These are phyloP conservation scores for Yamadazyma friedrichii DNA, from an alignment of 1,139 yeast species.

Conservation along the genomic window DNA sequence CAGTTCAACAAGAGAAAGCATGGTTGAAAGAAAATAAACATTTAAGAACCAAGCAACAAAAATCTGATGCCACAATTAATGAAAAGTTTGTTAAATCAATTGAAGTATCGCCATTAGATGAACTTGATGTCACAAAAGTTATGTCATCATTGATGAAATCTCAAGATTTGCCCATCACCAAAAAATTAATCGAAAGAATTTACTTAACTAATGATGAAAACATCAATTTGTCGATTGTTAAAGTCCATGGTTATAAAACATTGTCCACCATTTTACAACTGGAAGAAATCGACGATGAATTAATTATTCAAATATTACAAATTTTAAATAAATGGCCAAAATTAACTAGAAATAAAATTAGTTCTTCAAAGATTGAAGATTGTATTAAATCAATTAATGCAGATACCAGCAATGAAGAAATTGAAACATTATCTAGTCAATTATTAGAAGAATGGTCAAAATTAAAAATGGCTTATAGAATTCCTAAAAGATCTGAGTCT, in stretches of 20 bases:
- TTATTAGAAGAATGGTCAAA: conserved; percentile 70
- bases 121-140: conserved; percentile 69
- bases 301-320: conserved; percentile 48
- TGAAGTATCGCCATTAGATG: conserved; percentile 50
- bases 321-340: conserved; percentile 76
- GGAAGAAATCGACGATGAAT: conserved; percentile 38
- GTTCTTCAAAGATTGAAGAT: conserved; percentile 74
- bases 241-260: conserved; percentile 86
- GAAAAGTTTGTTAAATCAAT: conserved; percentile 64
- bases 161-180: conserved; percentile 66
- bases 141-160: conserved; percentile 81
- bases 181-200: conserved; percentile 67
- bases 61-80: conserved; percentile 60
- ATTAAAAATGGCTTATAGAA: conserved; percentile 79
- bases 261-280: conserved; percentile 54
- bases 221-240: conserved; percentile 61
- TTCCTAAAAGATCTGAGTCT: conserved; percentile 48
- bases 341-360: conserved; percentile 76
- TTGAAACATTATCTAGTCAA: conserved; percentile 36
- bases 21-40: conserved; percentile 64
- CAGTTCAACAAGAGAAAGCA: conserved; percentile 55
- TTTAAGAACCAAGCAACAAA: conserved; percentile 45
- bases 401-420: conserved; percentile 27
- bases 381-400: conserved; percentile 49
- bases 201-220: conserved; percentile 52